A percentile compares a stretch with the other conserved stretches of the same genome.
These are phyloP conservation scores for Rhizopogon vinicolor DNA, from an alignment of 768 basidiomycete species.

Conservation along the genomic window DNA sequence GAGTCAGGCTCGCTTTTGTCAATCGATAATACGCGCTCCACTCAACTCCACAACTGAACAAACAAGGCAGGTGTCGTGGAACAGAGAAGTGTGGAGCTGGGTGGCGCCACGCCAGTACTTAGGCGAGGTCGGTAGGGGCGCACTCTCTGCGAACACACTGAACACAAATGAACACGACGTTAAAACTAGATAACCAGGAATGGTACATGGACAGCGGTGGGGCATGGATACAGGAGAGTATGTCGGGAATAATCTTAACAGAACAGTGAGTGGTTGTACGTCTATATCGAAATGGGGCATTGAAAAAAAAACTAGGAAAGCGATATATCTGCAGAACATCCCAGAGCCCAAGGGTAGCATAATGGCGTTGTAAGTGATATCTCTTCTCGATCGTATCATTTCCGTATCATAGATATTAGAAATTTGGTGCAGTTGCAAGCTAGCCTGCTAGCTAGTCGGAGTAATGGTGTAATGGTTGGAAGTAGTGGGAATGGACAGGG, in stretches of 20 bases:
- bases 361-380: constrained; percentile 7
- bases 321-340: background rate
- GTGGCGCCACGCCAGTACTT: background rate
- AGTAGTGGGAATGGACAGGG: background rate
- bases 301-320: background rate
- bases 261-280: background rate
- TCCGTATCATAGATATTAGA: constrained; percentile 8
- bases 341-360: background rate
- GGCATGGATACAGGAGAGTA: constrained; percentile 5
- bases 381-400: background rate
- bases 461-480: background rate
- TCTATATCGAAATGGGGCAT: background rate
- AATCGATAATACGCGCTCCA: background rate
- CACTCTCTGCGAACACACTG: background rate
- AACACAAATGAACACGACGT: background rate
- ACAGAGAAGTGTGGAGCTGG: constrained; percentile 3
- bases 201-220: constrained; percentile 2
- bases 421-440: background rate
- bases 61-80: constrained; percentile 4
- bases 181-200: background rate
- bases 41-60: background rate
- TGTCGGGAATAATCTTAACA: background rate
- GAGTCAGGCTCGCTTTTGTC: too few species aligned
- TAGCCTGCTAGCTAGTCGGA: background rate
- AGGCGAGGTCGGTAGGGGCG: background rate